phyloP scores from a whole-genome alignment of 352 stramenopile species.

The Pythium apleroticum region DNA sequence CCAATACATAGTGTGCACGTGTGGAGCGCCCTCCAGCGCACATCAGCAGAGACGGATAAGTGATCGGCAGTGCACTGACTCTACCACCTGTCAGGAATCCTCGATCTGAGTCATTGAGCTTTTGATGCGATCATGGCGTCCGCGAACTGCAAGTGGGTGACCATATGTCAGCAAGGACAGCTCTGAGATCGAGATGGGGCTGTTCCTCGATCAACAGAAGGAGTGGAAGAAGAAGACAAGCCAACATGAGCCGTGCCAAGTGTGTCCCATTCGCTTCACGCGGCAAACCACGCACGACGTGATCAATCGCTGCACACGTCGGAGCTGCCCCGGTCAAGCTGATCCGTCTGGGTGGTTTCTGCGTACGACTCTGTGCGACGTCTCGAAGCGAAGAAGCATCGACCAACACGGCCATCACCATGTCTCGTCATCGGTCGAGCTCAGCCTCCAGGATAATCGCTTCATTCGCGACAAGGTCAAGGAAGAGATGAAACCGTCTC shows the following conservation, averaged over 20 bases:
- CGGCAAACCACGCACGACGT: background rate
- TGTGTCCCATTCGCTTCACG: background rate
- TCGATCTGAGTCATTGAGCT: background rate
- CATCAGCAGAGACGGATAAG: background rate
- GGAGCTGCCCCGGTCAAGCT: background rate
- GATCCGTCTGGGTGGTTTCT: background rate
- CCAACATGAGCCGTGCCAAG: background rate
- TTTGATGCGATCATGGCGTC: background rate
- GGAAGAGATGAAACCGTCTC: background rate
- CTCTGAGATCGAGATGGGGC: slow-evolving; percentile 7
- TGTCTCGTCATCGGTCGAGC: background rate
- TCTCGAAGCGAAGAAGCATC: background rate
- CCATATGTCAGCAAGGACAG: background rate
- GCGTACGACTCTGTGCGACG: background rate
- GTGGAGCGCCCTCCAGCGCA: background rate
- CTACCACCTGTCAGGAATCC: background rate
- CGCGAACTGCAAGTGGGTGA: background rate
- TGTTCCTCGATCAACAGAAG: slow-evolving; percentile 6
- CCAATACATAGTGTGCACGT: background rate
- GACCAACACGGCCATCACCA: background rate
- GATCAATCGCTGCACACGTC: background rate
- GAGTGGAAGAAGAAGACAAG: slow-evolving; percentile 8
- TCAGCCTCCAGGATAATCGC: slow-evolving; percentile 2
- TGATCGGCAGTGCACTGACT: background rate
- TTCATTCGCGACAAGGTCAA: slow-evolving; percentile 9